A percentile compares a stretch with the other conserved stretches of the same genome.
Evolutionary conservation across 2,329 filamentous ascomycete genomes (phyloP).

Genomic region (Pseudogymnoascus sp.): DNA sequence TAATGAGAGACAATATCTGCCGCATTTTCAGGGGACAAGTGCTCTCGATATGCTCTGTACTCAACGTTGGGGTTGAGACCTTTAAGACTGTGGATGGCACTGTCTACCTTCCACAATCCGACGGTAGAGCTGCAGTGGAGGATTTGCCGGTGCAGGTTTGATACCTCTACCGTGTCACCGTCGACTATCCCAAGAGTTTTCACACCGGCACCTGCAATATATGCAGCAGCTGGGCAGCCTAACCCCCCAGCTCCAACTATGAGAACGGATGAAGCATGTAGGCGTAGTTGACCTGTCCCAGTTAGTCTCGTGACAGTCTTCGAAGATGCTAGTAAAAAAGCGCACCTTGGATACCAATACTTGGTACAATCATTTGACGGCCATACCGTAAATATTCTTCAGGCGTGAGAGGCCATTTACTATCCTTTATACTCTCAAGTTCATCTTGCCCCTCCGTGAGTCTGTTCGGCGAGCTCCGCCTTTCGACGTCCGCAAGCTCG

Average conservation of each 20-base stretch:
- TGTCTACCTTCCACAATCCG: constrained; percentile 72
- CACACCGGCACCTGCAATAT: constrained; percentile 82
- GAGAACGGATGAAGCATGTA: constrained; percentile 63
- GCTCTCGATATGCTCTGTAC: constrained; percentile 53
- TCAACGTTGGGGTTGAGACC: constrained; percentile 65
- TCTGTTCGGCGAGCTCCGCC: constrained; percentile 9
- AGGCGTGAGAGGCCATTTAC: constrained; percentile 59
- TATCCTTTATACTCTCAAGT: constrained; percentile 8
- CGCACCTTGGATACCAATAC: constrained; percentile 65
- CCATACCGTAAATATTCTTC: constrained; percentile 83
- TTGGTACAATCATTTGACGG: constrained; percentile 79
- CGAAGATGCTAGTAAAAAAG: not conserved
- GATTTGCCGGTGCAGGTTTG: constrained; percentile 89
- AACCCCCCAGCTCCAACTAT: constrained; percentile 83
- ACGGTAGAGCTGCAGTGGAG: constrained; percentile 65
- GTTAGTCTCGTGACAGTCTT: not conserved
- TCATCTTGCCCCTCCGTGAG: constrained; percentile 10
- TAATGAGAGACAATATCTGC: constrained; percentile 58
- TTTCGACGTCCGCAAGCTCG: constrained; percentile 32
- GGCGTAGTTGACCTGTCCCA: constrained; percentile 59
- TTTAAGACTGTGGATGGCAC: constrained; percentile 52
- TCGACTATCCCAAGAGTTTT: constrained; percentile 79
- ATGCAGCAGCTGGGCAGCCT: constrained; percentile 86
- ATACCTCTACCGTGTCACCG: constrained; percentile 77
- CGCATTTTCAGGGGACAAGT: constrained; percentile 62